A percentile compares a stretch with the other conserved stretches of the same genome.
Evolutionary conservation across 176 grass and related monocot species (phyloP).

Genomic region (Bromus sterilis): DNA sequence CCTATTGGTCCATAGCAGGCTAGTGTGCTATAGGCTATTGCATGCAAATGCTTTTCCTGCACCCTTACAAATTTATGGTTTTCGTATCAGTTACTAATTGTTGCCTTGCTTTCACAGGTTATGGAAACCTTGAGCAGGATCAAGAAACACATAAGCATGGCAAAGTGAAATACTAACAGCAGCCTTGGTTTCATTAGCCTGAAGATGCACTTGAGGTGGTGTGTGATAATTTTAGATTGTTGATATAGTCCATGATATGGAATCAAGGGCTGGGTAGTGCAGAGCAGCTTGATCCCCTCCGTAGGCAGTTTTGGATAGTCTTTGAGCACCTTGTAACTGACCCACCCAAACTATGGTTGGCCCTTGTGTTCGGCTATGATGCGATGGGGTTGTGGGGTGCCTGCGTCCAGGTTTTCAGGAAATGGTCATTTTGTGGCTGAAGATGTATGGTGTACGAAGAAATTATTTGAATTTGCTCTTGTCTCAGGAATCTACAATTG

Average conservation of each 20-base stretch:
- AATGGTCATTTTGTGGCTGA: too few species aligned
- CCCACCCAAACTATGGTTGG: slow-evolving; percentile 9
- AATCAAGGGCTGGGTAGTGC: slow-evolving; percentile 14
- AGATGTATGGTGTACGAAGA: too few species aligned
- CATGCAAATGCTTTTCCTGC: too few species aligned
- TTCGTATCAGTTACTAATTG: neutral
- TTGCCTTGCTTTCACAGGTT: slow-evolving; percentile 27
- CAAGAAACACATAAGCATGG: slow-evolving; percentile 41
- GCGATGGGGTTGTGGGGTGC: neutral
- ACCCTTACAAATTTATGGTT: neutral
- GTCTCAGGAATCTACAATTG: too few species aligned
- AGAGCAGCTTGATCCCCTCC: slow-evolving; percentile 17
- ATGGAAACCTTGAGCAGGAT: slow-evolving; percentile 55
- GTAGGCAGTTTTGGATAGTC: slow-evolving; percentile 10
- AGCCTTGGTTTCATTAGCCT: neutral
- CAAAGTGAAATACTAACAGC: neutral
- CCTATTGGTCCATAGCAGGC: neutral
- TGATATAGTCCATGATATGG: too few species aligned
- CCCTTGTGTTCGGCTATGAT: too few species aligned
- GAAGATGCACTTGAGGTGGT: neutral
- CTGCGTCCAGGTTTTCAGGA: neutral
- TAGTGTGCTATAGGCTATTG: too few species aligned
- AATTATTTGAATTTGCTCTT: too few species aligned
- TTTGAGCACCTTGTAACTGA: slow-evolving; percentile 30
- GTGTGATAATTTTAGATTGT: neutral